These are phyloP conservation scores for Fragilaria radians DNA, from an alignment of 108 stramenopile species.

Conservation along the genomic window DNA sequence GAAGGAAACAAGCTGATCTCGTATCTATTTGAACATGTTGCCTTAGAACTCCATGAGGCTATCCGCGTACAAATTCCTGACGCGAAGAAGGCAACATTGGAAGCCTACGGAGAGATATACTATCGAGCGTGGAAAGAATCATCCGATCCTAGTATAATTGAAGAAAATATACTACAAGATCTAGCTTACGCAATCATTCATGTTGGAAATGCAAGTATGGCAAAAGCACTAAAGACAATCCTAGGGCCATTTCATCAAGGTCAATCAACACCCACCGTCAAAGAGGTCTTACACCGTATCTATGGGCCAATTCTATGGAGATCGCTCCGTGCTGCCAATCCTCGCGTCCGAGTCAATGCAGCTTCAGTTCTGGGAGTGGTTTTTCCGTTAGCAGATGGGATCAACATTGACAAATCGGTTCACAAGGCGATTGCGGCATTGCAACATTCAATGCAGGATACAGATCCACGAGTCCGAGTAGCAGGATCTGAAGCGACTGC, in stretches of 20 bases:
- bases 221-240: slow-evolving; percentile 34
- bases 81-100: slow-evolving; percentile 48
- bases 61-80: slow-evolving; percentile 56
- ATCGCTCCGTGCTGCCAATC: slow-evolving; percentile 72
- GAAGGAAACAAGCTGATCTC: slow-evolving; percentile 72
- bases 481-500: slow-evolving; percentile 76
- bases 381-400: slow-evolving; percentile 88
- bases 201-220: slow-evolving; percentile 25
- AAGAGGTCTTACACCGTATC: slow-evolving; percentile 69
- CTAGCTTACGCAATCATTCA: slow-evolving; percentile 71
- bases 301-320: slow-evolving; percentile 94
- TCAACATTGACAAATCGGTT: slow-evolving; percentile 44
- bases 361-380: slow-evolving; percentile 67
- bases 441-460: slow-evolving; percentile 62
- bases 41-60: slow-evolving; percentile 57
- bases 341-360: slow-evolving; percentile 80
- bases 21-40: slow-evolving; percentile 55
- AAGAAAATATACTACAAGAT: slow-evolving; percentile 81
- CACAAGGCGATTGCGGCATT: slow-evolving; percentile 65
- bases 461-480: slow-evolving; percentile 66
- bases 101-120: slow-evolving; percentile 82
- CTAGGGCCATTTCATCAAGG: slow-evolving; percentile 65
- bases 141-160: slow-evolving; percentile 37
- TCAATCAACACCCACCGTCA: slow-evolving; percentile 74
- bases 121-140: slow-evolving; percentile 78